Percentiles rank a stretch among this genome's conserved stretches.
Evolutionary conservation across 352 stramenopile species (phyloP).

Genomic region (Blastocystis sp.): DNA sequence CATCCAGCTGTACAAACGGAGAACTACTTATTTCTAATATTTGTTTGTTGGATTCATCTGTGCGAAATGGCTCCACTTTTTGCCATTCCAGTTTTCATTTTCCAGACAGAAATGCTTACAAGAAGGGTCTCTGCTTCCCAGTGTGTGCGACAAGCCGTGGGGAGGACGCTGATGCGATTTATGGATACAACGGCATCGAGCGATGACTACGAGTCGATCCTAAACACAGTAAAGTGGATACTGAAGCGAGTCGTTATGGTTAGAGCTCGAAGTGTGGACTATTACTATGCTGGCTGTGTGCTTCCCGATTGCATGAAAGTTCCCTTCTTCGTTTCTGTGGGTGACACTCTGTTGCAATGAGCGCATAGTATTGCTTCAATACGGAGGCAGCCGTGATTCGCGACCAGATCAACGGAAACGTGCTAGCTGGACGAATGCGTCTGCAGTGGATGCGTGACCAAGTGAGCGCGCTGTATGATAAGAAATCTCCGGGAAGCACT

Average conservation of each 20-base stretch:
- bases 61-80: no score
- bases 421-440: conserved; percentile 7
- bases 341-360: neutral
- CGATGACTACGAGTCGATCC: neutral
- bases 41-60: no score
- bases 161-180: neutral
- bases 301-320: conserved; percentile 2
- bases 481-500: neutral
- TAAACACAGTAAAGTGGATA: neutral
- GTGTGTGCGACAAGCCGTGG: no score
- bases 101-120: neutral
- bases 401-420: conserved; percentile 39
- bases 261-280: conserved; percentile 24
- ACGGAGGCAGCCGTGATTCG: neutral
- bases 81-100: no score
- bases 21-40: neutral
- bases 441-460: conserved; percentile 26
- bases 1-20: neutral
- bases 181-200: neutral
- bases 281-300: conserved; percentile 14
- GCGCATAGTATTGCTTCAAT: conserved; percentile 29
- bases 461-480: neutral
- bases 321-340: conserved; percentile 14
- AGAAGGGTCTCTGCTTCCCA: neutral
- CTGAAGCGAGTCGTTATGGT: neutral